Percentiles rank a stretch among this genome's conserved stretches.
Evolutionary conservation across 345 rosid species (phyloP).

Genomic region (Arabis alpina): DNA sequence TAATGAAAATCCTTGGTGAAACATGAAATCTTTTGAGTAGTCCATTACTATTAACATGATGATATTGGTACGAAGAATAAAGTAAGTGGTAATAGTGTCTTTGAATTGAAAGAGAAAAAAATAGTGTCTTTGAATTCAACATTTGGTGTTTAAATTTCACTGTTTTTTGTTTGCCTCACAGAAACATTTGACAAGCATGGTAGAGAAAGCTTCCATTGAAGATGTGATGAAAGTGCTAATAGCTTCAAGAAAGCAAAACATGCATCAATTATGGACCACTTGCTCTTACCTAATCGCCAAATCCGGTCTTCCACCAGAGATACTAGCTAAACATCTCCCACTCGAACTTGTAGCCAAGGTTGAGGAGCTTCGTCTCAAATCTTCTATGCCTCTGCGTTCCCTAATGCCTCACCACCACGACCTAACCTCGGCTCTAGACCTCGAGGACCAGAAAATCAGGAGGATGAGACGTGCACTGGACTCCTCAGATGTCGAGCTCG

Average conservation of each 20-base stretch:
- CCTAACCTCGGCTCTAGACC: conserved; percentile 61
- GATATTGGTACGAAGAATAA: conserved; percentile 5
- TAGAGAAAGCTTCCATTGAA: conserved; percentile 94
- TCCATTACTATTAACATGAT: conserved; percentile 6
- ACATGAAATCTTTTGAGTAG: conserved; percentile 1
- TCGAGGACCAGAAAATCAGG: conserved; percentile 90
- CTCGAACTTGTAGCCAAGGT: conserved; percentile 88
- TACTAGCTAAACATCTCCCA: conserved; percentile 86
- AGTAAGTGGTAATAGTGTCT: conserved; percentile 8
- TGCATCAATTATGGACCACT: conserved; percentile 97
- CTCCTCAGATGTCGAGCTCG: conserved; percentile 91
- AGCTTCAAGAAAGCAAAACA: conserved; percentile 95
- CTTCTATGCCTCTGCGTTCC: conserved; percentile 71
- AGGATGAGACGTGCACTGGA: conserved; percentile 94
- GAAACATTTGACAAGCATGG: conserved; percentile 96
- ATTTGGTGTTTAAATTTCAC: not conserved
- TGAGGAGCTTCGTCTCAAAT: conserved; percentile 89
- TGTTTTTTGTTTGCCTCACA: conserved; percentile 33
- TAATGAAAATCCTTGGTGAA: not conserved
- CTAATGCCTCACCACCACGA: conserved; percentile 61
- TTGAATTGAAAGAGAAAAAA: not conserved
- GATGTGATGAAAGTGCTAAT: conserved; percentile 96
- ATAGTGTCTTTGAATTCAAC: not conserved
- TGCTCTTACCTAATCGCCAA: conserved; percentile 96
- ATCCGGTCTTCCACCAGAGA: conserved; percentile 90